A percentile compares a stretch with the other conserved stretches of the same genome.
These are phyloP conservation scores for Hymenoscyphus repandus DNA, from an alignment of 2,329 filamentous ascomycete species.

Conservation along the genomic window DNA sequence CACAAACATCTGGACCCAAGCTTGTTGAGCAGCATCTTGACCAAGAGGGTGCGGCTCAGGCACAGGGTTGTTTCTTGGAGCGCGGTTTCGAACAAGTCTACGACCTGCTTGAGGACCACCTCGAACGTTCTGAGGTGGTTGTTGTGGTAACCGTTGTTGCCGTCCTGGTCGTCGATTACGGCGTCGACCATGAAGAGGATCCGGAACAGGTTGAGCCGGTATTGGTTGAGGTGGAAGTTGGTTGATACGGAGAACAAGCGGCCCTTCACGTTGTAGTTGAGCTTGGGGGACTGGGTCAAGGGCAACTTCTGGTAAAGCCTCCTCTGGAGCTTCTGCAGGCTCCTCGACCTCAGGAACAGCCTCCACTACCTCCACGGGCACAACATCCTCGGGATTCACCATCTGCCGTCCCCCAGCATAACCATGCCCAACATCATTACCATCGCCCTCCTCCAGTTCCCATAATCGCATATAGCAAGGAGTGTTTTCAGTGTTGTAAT, in stretches of 20 bases:
- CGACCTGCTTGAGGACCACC: conserved; percentile 3
- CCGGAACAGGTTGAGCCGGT: conserved; percentile 19
- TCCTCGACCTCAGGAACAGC: conserved; percentile 14
- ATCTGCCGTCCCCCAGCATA: conserved; percentile 16
- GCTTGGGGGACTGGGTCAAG: conserved; percentile 4
- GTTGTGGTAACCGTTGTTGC: conserved; percentile 5
- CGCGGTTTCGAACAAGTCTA: conserved; percentile 5
- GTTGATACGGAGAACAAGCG: conserved; percentile 31
- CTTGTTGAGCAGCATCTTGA: conserved; percentile 23
- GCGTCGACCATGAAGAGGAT: conserved; percentile 14
- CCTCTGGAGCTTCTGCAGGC: conserved; percentile 5
- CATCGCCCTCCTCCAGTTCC: conserved; percentile 82
- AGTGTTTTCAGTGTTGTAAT: conserved; percentile 71
- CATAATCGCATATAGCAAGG: conserved; percentile 81
- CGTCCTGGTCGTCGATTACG: not conserved
- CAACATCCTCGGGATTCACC: conserved; percentile 5
- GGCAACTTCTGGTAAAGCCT: conserved; percentile 2
- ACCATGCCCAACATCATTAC: conserved; percentile 33
- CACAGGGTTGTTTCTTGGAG: conserved; percentile 11
- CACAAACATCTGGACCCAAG: conserved; percentile 32
- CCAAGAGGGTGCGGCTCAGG: conserved; percentile 1
- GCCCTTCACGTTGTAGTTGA: conserved; percentile 28
- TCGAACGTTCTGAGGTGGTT: conserved; percentile 4
- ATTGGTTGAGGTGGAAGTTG: conserved; percentile 19
- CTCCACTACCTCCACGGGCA: conserved; percentile 12